Conservation (phyloP, 2,329 filamentous ascomycete genomes). For the Ophiocordyceps camponoti-saundersi region DNA sequence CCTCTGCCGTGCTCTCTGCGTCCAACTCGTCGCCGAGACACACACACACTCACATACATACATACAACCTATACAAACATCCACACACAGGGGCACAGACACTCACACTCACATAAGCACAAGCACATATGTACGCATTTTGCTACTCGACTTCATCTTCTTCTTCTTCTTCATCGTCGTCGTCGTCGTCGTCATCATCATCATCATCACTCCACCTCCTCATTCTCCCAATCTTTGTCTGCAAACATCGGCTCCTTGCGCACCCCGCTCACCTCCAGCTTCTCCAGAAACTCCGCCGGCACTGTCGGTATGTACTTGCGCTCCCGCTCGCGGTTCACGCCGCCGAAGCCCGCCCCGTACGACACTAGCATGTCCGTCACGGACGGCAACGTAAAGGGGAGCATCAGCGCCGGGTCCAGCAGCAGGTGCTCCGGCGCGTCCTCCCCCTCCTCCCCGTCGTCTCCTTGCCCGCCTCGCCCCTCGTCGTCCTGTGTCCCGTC, state of each 20-base stretch:
- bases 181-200: too few relatives aligned
- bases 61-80: too few relatives aligned
- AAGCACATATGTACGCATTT: too few relatives aligned
- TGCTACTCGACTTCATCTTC: too few relatives aligned
- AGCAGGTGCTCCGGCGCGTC: slow-evolving; percentile 60
- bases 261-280: slow-evolving; percentile 51
- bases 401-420: slow-evolving; percentile 76
- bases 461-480: slow-evolving; percentile 19
- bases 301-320: slow-evolving; percentile 93
- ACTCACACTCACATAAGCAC: too few relatives aligned
- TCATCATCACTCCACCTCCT: slow-evolving; percentile 27
- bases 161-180: too few relatives aligned
- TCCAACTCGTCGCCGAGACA: too few relatives aligned
- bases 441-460: slow-evolving; percentile 29
- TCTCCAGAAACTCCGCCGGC: slow-evolving; percentile 80
- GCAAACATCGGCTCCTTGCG: slow-evolving; percentile 38
- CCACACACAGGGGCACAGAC: too few relatives aligned
- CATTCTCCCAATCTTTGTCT: slow-evolving; percentile 51
- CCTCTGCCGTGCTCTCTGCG: too few relatives aligned
- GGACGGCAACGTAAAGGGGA: slow-evolving; percentile 88
- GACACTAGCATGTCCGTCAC: slow-evolving; percentile 95
- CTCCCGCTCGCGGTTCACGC: slow-evolving; percentile 77
- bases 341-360: slow-evolving; percentile 88
- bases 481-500: slow-evolving; percentile 25
- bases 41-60: too few relatives aligned